phyloP scores from a whole-genome alignment of 129 eudicot genomes.

The Chrysanthemum makinoi region DNA sequence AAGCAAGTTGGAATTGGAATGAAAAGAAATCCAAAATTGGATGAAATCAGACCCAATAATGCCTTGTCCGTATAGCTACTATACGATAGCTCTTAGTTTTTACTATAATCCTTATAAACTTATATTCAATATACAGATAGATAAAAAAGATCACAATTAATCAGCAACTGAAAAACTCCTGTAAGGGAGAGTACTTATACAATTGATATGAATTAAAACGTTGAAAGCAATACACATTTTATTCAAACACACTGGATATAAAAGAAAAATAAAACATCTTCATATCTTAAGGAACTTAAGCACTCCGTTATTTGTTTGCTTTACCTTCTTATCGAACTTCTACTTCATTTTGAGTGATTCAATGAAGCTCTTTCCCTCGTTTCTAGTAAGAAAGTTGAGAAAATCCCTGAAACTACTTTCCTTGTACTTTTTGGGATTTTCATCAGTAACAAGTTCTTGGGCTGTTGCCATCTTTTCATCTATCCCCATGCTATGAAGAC shows the following conservation, averaged over 20 bases:
- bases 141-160: too few relatives aligned
- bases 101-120: too few relatives aligned
- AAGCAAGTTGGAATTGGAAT: too few relatives aligned
- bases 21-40: too few relatives aligned
- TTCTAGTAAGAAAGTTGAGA: slow-evolving; percentile 44
- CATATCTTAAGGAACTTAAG: neutral
- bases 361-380: slow-evolving; percentile 47
- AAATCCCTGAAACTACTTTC: slow-evolving; percentile 65
- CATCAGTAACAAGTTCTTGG: slow-evolving; percentile 42
- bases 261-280: neutral
- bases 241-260: neutral
- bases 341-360: slow-evolving; percentile 36
- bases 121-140: too few relatives aligned
- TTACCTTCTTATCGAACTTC: neutral
- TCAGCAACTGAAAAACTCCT: too few relatives aligned
- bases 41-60: too few relatives aligned
- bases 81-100: too few relatives aligned
- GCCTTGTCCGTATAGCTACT: too few relatives aligned
- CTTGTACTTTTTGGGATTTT: slow-evolving; percentile 39
- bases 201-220: neutral
- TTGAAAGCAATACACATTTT: neutral
- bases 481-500: slow-evolving; percentile 60
- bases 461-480: slow-evolving; percentile 60
- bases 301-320: slow-evolving; percentile 4
- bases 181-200: too few relatives aligned